phyloP scores from a whole-genome alignment of 2,329 filamentous ascomycete species.

The Claviceps pusilla region DNA sequence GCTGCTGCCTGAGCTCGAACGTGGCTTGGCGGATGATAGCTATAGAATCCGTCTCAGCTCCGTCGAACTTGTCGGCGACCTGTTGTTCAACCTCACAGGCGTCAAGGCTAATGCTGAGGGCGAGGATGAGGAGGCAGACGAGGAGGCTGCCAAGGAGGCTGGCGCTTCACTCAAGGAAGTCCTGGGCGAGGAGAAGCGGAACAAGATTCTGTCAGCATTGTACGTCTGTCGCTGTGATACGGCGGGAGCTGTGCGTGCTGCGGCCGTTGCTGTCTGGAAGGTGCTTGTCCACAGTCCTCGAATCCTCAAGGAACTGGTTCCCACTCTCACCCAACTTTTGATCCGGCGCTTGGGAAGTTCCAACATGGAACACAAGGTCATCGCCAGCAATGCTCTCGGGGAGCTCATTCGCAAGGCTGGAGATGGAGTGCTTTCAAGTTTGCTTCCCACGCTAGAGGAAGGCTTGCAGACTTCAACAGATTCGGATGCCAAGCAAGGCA shows the following conservation, averaged over 20 bases:
- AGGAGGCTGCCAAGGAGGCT: slow-evolving; percentile 64
- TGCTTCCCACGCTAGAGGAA: slow-evolving; percentile 84
- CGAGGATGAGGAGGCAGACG: slow-evolving; percentile 53
- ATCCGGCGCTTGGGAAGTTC: slow-evolving; percentile 87
- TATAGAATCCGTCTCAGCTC: slow-evolving; percentile 97
- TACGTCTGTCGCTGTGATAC: slow-evolving; percentile 98
- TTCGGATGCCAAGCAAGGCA: slow-evolving; percentile 87
- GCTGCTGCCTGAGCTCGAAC: slow-evolving; percentile 83
- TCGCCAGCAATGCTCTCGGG: slow-evolving; percentile 90
- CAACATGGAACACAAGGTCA: slow-evolving; percentile 97
- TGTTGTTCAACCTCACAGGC: slow-evolving; percentile 94
- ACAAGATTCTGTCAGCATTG: slow-evolving; percentile 91
- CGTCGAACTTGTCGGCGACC: slow-evolving; percentile 88
- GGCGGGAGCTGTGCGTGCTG: slow-evolving; percentile 74
- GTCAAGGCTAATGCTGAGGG: slow-evolving; percentile 70
- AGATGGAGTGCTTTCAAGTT: slow-evolving; percentile 73
- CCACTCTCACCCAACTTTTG: slow-evolving; percentile 85
- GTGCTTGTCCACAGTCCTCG: slow-evolving; percentile 81
- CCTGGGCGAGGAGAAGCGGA: slow-evolving; percentile 87
- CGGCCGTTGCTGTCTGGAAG: slow-evolving; percentile 91
- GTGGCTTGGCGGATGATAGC: slow-evolving; percentile 91
- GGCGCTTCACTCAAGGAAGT: slow-evolving; percentile 86
- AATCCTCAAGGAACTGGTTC: slow-evolving; percentile 87
- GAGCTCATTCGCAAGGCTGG: slow-evolving; percentile 95
- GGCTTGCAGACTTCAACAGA: slow-evolving; percentile 79